These are phyloP conservation scores for Aspergillus melleus DNA, from an alignment of 2,329 filamentous ascomycete species.

Conservation along the genomic window DNA sequence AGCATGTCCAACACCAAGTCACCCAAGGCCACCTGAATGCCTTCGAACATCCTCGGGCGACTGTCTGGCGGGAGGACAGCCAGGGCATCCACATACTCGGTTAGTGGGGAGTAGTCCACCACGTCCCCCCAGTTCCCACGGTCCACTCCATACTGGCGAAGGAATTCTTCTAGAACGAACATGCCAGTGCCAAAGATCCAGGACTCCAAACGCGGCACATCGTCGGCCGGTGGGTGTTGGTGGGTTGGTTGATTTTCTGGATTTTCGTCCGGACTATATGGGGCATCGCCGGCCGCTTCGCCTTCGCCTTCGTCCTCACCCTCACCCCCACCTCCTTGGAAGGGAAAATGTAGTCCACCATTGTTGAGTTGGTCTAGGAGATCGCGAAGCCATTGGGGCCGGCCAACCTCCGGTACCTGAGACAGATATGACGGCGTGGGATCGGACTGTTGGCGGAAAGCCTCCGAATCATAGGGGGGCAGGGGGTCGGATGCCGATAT, in stretches of 20 bases:
- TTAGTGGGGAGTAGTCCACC: slow-evolving; percentile 35
- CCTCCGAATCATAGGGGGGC: slow-evolving; percentile 61
- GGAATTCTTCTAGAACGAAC: slow-evolving; percentile 35
- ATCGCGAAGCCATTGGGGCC: slow-evolving; percentile 39
- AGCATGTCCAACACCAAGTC: slow-evolving; percentile 38
- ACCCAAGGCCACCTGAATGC: slow-evolving; percentile 33
- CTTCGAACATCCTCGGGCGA: slow-evolving; percentile 30
- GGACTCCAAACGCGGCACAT: slow-evolving; percentile 31
- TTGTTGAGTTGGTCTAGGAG: slow-evolving; percentile 38
- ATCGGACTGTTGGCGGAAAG: slow-evolving; percentile 35
- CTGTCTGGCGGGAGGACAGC: slow-evolving; percentile 25
- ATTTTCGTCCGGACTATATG: slow-evolving; percentile 9
- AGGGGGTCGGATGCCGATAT: slow-evolving; percentile 81
- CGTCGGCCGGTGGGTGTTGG: slow-evolving; percentile 24
- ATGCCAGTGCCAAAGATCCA: slow-evolving; percentile 38
- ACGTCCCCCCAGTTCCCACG: slow-evolving; percentile 44
- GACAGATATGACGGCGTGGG: slow-evolving; percentile 34
- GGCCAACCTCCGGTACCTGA: slow-evolving; percentile 31
- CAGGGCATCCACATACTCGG: slow-evolving; percentile 37
- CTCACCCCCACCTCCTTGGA: slow-evolving; percentile 9
- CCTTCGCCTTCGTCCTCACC: slow-evolving; percentile 13
- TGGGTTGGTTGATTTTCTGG: slow-evolving; percentile 11
- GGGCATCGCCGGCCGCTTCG: slow-evolving; percentile 14
- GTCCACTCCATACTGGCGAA: slow-evolving; percentile 42
- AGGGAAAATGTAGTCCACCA: slow-evolving; percentile 28